Percentiles rank a stretch among this genome's conserved stretches.
phyloP scores from a whole-genome alignment of 116 monocot genomes.

The Trichopus zeylanicus region DNA sequence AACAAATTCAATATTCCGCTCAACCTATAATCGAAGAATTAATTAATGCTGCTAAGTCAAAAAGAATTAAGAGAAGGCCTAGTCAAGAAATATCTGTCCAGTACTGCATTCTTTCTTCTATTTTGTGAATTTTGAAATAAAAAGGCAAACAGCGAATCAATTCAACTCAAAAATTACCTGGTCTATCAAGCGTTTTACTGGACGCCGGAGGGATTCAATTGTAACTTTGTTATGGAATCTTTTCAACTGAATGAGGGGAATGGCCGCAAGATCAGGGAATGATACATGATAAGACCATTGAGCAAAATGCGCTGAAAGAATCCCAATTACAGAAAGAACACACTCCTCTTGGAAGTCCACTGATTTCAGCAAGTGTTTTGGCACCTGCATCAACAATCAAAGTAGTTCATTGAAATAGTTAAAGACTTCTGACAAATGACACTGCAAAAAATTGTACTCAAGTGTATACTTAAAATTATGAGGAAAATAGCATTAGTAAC shows the following conservation, averaged over 20 bases:
- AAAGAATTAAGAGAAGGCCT: background rate
- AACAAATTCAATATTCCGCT: conserved; percentile 51
- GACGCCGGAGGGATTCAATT: conserved; percentile 44
- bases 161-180: conserved; percentile 53
- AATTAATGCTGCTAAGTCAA: background rate
- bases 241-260: conserved; percentile 69
- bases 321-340: conserved; percentile 47
- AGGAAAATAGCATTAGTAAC: no score
- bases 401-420: background rate
- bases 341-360: conserved; percentile 52
- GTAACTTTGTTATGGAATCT: conserved; percentile 48
- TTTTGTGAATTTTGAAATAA: background rate
- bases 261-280: conserved; percentile 77
- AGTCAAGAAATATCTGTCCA: background rate
- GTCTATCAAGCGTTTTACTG: conserved; percentile 72
- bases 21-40: conserved; percentile 34
- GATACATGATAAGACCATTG: conserved; percentile 88
- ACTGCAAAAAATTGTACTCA: no score
- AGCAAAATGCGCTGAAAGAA: conserved; percentile 62
- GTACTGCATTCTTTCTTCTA: background rate
- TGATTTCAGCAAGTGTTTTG: conserved; percentile 62
- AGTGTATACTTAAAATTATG: no score
- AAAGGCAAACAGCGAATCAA: background rate
- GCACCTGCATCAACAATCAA: conserved; percentile 40
- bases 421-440: no score